Evolutionary conservation across 768 basidiomycete species (phyloP), one percentile per base, ranked within the genome.

Genomic region (Suillus ampliporus): DNA sequence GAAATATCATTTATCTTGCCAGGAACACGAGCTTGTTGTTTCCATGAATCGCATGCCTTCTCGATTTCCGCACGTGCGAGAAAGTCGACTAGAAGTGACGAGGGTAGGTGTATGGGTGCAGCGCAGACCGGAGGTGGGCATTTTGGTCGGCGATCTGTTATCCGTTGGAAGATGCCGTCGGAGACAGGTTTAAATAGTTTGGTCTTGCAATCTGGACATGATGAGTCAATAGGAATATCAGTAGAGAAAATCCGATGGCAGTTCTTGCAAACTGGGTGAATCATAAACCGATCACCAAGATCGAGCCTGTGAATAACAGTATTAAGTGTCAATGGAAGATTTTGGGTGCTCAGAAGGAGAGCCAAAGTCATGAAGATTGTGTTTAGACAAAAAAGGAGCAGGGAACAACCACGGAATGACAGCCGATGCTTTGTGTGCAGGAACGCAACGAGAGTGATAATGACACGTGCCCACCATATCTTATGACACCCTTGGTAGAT

Each of bases 391-490:
- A 67, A 61, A 8, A 71, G 57, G 19, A 68, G 40, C 26, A 68
- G 31, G 14, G 47, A 62, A 40, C 67, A 68, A 14, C 65, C 70
- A 23, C 65, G 65, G 44, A 71, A 71, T 9, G 70, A 64, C 35
- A 71, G 57, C 44, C 63, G 70, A 47, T 70, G 68, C n/a, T 54
- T 61, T 17, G 65, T 65, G 51, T 71, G 70, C 11, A 71, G 67
- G 23, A 66, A 61, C 17, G 60, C 65, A 34, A 70, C 61, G 21
- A 71, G 60, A 19, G 65, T 13, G 11, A 69, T 21, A 15, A 65
- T 59, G 26, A 62, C 56, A 10, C 60, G 52, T 4, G 65, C 58
- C 53, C 57, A 68, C 70, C 70, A 69, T 13, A 6, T 40, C 5
- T 31, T 11, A 61, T 69, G 67, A 60, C 44, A 41, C 19, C 51